Conservation (phyloP, 805 yeast species). For the Suhomyces xylopsoci region DNA sequence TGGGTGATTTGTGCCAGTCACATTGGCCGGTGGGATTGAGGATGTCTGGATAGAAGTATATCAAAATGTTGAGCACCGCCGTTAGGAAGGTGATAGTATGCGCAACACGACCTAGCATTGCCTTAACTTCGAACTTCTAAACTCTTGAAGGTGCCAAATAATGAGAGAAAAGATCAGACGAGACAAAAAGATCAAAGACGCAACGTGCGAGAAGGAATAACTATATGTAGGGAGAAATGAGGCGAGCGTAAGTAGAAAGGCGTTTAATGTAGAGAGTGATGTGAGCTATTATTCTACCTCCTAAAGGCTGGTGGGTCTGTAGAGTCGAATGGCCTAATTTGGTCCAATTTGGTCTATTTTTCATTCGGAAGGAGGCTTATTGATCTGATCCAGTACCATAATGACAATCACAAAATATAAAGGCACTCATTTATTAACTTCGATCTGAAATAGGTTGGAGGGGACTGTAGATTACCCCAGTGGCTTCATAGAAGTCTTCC, state of each 20-base stretch:
- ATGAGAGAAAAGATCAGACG: background rate
- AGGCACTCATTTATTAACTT: too few species aligned
- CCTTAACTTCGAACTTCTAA: too few species aligned
- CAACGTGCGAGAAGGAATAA: background rate
- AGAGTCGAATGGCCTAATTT: background rate
- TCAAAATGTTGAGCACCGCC: constrained; percentile 53
- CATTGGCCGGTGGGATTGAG: constrained; percentile 46
- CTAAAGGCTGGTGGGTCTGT: background rate
- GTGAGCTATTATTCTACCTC: too few species aligned
- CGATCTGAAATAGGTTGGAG: too few species aligned
- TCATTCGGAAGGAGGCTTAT: background rate
- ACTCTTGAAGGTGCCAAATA: too few species aligned
- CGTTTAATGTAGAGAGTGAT: background rate
- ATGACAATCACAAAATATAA: too few species aligned
- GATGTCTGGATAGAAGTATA: constrained; percentile 74
- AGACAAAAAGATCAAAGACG: background rate
- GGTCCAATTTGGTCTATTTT: background rate
- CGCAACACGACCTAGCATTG: constrained; percentile 9
- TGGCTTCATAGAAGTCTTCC: too few species aligned
- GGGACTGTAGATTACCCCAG: too few species aligned
- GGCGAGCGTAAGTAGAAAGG: background rate
- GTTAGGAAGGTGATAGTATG: constrained; percentile 38
- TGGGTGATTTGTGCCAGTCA: constrained; percentile 49
- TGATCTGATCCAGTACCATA: background rate
- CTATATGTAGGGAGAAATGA: too few species aligned